Percentiles rank a stretch among this genome's conserved stretches.
phyloP scores from a whole-genome alignment of 2,329 filamentous ascomycete genomes.

The Tolypocladium pustulatum region DNA sequence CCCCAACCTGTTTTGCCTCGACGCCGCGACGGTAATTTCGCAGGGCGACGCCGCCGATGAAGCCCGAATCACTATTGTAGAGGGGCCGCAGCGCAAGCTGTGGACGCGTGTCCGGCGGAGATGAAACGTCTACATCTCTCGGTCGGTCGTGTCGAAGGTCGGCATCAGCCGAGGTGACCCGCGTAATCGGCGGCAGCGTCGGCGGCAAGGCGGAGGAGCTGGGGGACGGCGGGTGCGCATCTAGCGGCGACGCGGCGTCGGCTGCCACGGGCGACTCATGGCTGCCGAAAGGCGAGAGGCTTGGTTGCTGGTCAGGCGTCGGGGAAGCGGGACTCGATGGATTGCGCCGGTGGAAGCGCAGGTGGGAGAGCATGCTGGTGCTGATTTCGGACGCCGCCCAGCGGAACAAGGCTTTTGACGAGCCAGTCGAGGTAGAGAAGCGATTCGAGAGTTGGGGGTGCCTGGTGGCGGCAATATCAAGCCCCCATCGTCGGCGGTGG shows the following conservation, averaged over 20 bases:
- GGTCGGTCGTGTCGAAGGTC: conserved; percentile 14
- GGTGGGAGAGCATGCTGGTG: conserved; percentile 36
- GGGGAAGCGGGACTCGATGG: conserved; percentile 46
- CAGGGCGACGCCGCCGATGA: conserved; percentile 45
- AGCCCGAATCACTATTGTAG: conserved; percentile 30
- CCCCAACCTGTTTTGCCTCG: conserved; percentile 7
- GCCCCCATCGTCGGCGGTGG: not conserved
- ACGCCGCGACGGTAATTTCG: conserved; percentile 36
- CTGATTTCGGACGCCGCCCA: not conserved
- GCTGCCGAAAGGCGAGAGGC: conserved; percentile 24
- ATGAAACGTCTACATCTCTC: conserved; percentile 6
- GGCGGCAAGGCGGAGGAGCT: conserved; percentile 31
- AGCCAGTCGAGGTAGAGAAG: not conserved
- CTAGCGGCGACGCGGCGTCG: conserved; percentile 25
- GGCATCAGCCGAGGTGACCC: conserved; percentile 33
- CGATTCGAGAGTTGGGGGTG: not conserved
- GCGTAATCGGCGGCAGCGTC: conserved; percentile 38
- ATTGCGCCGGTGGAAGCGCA: conserved; percentile 48
- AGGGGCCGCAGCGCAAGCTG: conserved; percentile 20
- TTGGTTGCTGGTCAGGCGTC: conserved; percentile 32
- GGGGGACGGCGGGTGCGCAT: conserved; percentile 23
- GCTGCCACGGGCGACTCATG: conserved; percentile 30
- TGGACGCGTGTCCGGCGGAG: conserved; percentile 11
- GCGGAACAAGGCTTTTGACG: not conserved
- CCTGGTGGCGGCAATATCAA: not conserved